Evolutionary conservation across 352 stramenopile genomes (phyloP), one percentile per base, ranked within the genome.

Genomic region (Aphanomyces invadans): DNA sequence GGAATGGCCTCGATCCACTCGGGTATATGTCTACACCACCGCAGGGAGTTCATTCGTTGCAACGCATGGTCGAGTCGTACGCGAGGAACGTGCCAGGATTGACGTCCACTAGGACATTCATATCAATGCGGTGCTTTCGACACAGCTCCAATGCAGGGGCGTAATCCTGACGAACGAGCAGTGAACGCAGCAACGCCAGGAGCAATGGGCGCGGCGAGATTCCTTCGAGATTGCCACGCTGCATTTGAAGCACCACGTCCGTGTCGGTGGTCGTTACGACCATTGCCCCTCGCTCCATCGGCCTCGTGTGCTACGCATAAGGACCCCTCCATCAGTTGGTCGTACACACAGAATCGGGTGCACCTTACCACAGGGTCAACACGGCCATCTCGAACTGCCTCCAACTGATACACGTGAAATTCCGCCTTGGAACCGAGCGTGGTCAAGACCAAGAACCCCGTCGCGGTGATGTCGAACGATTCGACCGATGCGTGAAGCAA

Each of bases 31-130:
- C n/a, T n/a, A n/a, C n/a, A n/a, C n/a, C n/a, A n/a, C n/a, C n/a
- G n/a, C n/a, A n/a, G n/a, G n/a, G n/a, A n/a, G n/a, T n/a, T n/a
- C n/a, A n/a, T n/a, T n/a, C n/a, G n/a, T n/a, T n/a, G n/a, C n/a
- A n/a, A n/a, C n/a, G n/a, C 26, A 9, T 77, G 53, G 21, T 89
- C 10, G 0, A 87, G 76, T 21, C 29, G 31, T 68, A 67, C 23
- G 53, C 31, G 2, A 87, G 26, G 38, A 93, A 91, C 10, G 15
- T 61, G n/a, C 64, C 19, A 2, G 70, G 60, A 29, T 89, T 65
- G 48, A 78, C 82, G 51, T 93, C 83, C 23, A 90, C 79, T 2
- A 93, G 76, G 38, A 93, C 15, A 61, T 91, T 91, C 52, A 93
- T 57, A 56, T 93, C 85, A 5, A 93, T 49, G 9, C 85, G 83